A percentile compares a stretch with the other conserved stretches of the same genome.
Conservation (phyloP, 2,329 filamentous ascomycete genomes). For the Venturia asperata region DNA sequence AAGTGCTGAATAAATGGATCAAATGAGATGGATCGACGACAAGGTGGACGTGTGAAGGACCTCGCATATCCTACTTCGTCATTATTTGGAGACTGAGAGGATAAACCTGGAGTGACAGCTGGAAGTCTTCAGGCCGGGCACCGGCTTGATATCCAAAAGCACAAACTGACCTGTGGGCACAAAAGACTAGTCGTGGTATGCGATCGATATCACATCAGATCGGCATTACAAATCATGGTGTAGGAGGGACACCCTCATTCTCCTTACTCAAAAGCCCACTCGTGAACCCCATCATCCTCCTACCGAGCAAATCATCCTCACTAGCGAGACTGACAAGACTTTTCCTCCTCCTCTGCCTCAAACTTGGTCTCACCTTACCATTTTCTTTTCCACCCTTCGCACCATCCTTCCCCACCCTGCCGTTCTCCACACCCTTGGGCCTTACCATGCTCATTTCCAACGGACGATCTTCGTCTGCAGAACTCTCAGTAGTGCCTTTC, state of each 20-base stretch:
- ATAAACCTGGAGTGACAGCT: no score
- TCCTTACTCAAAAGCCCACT: constrained; percentile 30
- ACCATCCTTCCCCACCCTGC: constrained; percentile 20
- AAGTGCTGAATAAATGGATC: no score
- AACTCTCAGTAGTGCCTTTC: constrained; percentile 48
- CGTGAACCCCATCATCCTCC: constrained; percentile 43
- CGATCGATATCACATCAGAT: background rate
- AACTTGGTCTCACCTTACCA: constrained; percentile 24
- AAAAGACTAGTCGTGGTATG: no score
- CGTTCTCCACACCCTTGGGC: constrained; percentile 17
- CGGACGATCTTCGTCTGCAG: constrained; percentile 69
- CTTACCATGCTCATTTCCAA: constrained; percentile 62
- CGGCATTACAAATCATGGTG: background rate
- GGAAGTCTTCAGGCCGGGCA: no score
- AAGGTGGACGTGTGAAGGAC: no score
- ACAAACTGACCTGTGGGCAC: no score
- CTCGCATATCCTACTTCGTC: no score
- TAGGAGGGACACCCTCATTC: constrained; percentile 9
- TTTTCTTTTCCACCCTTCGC: constrained; percentile 20
- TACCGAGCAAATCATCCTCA: constrained; percentile 41
- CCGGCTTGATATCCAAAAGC: no score
- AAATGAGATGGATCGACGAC: no score
- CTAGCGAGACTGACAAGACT: constrained; percentile 41
- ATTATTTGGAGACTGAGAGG: no score
- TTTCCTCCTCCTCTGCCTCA: constrained; percentile 28